Evolutionary conservation across 768 basidiomycete species (phyloP), one percentile per base, ranked within the genome.

Genomic region (Udeniomyces megalosporus): DNA sequence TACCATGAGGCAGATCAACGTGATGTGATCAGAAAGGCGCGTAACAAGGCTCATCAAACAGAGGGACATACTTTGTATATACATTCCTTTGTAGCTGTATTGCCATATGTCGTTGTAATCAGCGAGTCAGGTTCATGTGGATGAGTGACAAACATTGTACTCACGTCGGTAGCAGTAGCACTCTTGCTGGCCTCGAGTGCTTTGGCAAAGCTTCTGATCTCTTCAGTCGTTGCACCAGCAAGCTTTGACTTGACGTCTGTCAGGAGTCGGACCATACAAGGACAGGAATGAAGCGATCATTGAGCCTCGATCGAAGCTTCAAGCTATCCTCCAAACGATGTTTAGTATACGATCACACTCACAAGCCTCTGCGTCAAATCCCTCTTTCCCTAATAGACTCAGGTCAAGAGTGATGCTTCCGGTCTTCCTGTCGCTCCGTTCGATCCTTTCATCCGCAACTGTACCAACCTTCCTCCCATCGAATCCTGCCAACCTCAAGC

Each of bases 311-410:
- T n/a, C n/a, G n/a, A n/a, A n/a, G n/a, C n/a, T n/a, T n/a, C n/a
- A n/a, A n/a, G n/a, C n/a, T n/a, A n/a, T n/a, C n/a, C n/a, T n/a
- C n/a, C n/a, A n/a, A n/a, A 45, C 34, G 5, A 3, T 35, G 24
- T 17, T 32, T 15, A 7, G 17, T 8, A 8, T 48, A 46, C 57
- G 12, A 12, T n/a, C 34, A 24, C 6, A 78, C 89, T 72, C 74
- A 92, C 89, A 97, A 61, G 82, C 81, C 69, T 90, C 86, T 0
- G 93, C 81, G 71, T 96, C 84, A 73, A 95, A 92, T 46, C 82
- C 78, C 20, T 90, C 86, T 67, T 81, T 78, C 67, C 85, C 84
- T 64, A 97, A 73, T 62, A 81, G 71, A 62, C 76, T 78, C 68
- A 82, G 73, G 70, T 85, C 82, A 62, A 79, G 66, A 26, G 78